Evolutionary conservation across 257 asterid genomes (phyloP), one percentile per base, ranked within the genome.

Genomic region (Fraxinus quadrangulata): DNA sequence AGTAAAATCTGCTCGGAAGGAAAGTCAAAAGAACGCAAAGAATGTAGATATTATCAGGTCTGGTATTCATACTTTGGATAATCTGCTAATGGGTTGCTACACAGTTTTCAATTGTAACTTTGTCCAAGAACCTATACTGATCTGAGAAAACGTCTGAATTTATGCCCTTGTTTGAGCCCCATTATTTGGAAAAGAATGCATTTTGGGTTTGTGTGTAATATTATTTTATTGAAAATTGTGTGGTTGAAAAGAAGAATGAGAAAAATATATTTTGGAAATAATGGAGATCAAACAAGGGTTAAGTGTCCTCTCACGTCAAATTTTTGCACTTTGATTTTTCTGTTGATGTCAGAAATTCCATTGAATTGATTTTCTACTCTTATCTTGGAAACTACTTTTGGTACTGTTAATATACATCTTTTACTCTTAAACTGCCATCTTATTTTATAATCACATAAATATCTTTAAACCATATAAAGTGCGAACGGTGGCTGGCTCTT

Each of bases 1-100:
- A 82, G 73, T 47, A 65, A 82, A 83, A 80, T 36, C 84, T 79
- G 78, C 76, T 73, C 76, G 51, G 68, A 47, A 75, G 75, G 73
- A 73, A 86, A 79, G 76, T 75, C 81, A 81, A 67, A 71, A 56
- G 47, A 81, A 71, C 71, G 26, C 40, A 75, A 78, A 81, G 73
- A 84, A 77, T 78, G 79, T 80, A 39, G 77, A 82, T 71, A 79
- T 84, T 71, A 76, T 81, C 83, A 87, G 90, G 94, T 89, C 63
- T 71, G 75, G 47, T 75, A 42, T 85, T 81, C 83, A 39, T 74
- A 69, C 45, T 69, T 71, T 39, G 54, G 42, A 12, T 61, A 54
- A 66, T 77, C 72, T 65, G 72, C 68, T 72, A n/a, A 16, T 30
- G 76, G 74, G 39, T 75, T 71, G 72, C 77, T 68, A 65, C 21